Evolutionary conservation across 345 rosid species (phyloP).

Genomic region (Sonneratia caseolaris): DNA sequence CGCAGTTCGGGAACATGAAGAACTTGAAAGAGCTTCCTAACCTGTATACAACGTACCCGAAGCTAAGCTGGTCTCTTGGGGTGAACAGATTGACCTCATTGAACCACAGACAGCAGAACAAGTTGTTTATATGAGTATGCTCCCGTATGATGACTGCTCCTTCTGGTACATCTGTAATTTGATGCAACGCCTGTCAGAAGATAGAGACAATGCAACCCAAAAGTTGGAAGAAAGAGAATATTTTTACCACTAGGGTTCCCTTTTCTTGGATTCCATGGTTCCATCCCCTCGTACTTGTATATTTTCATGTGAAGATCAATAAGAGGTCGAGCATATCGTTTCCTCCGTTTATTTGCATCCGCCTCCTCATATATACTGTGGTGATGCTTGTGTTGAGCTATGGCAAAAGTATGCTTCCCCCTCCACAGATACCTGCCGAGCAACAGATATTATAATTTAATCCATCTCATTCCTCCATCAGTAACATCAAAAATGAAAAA

Average conservation of each 20-base stretch:
- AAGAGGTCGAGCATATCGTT: conserved; percentile 86
- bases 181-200: not conserved
- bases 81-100: conserved; percentile 88
- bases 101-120: conserved; percentile 97
- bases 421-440: conserved; percentile 78
- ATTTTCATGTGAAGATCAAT: conserved; percentile 97
- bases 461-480: not conserved
- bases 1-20: conserved; percentile 88
- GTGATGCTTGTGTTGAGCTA: conserved; percentile 93
- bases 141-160: conserved; percentile 90
- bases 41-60: conserved; percentile 76
- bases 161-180: conserved; percentile 96
- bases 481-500: not conserved
- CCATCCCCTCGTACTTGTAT: conserved; percentile 74
- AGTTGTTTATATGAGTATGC: conserved; percentile 73
- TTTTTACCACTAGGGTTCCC: conserved; percentile 63
- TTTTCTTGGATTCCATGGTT: conserved; percentile 82
- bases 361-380: conserved; percentile 85
- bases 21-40: conserved; percentile 57
- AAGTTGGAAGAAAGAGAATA: conserved; percentile 1
- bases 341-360: conserved; percentile 89
- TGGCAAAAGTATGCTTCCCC: conserved; percentile 81
- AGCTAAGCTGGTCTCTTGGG: conserved; percentile 98
- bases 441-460: not conserved
- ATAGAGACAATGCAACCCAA: not conserved